Evolutionary conservation across 2,329 filamentous ascomycete genomes (phyloP).

Genomic region (Meredithiella fracta): DNA sequence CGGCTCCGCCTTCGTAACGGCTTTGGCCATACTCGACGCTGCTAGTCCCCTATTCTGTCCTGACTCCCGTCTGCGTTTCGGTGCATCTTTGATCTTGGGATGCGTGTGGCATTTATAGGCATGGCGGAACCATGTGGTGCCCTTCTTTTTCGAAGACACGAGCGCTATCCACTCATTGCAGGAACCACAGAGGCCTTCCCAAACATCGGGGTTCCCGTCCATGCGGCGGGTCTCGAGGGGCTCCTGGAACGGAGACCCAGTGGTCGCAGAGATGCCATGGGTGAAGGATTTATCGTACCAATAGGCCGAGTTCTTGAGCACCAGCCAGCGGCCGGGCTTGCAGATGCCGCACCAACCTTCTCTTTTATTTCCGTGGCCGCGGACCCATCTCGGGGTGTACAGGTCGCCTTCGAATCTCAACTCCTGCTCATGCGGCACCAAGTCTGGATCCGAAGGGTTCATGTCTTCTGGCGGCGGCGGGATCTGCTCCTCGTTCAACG

Average conservation of each 20-base stretch:
- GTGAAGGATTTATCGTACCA: slow-evolving; percentile 91
- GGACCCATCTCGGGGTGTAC: slow-evolving; percentile 71
- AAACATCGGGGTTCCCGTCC: slow-evolving; percentile 66
- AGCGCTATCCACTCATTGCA: slow-evolving; percentile 69
- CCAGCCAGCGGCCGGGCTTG: slow-evolving; percentile 71
- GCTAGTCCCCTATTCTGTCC: slow-evolving; percentile 31
- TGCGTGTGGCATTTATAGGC: slow-evolving; percentile 73
- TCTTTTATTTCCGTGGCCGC: slow-evolving; percentile 72
- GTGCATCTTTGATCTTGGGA: slow-evolving; percentile 53
- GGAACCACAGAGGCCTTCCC: slow-evolving; percentile 63
- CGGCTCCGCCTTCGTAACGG: slow-evolving; percentile 32
- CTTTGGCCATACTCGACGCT: slow-evolving; percentile 27
- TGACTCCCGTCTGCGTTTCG: slow-evolving; percentile 50
- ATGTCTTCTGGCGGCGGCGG: slow-evolving; percentile 66
- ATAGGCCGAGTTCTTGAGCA: slow-evolving; percentile 78
- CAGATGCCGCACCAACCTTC: slow-evolving; percentile 85
- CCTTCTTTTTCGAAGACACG: slow-evolving; percentile 77
- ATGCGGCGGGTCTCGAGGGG: slow-evolving; percentile 60
- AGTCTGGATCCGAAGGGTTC: slow-evolving; percentile 59
- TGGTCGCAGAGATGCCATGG: slow-evolving; percentile 70
- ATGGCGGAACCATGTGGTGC: slow-evolving; percentile 82
- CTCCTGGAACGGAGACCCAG: slow-evolving; percentile 61
- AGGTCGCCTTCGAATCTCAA: slow-evolving; percentile 65
- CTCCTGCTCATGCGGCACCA: slow-evolving; percentile 63
- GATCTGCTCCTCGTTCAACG: slow-evolving; percentile 55